Evolutionary conservation across 805 yeast species (phyloP), one percentile per base, ranked within the genome.

Genomic region (Myxozyma neglecta): DNA sequence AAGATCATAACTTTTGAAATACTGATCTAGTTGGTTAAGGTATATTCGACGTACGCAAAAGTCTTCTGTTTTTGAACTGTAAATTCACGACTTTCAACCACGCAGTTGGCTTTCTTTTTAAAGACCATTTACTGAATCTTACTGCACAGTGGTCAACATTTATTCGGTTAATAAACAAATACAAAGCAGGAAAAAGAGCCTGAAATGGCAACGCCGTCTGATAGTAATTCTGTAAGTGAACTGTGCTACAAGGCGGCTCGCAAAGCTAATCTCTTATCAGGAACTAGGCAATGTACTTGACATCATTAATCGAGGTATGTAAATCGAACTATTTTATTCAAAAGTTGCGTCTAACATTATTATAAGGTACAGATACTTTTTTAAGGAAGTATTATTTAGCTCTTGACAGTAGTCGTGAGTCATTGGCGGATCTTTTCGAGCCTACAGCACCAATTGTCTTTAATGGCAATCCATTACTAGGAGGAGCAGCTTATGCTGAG

Each of bases 331-430:
- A 42, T 42, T 14, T 13, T 2, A 10, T 2, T 5, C 10, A 10
- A 42, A 14, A 5, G n/a, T n/a, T 42, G n/a, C 18, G 16, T 14
- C 46, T 42, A n/a, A 42, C 46, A 42, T 6, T 6, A n/a, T 6
- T 39, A 39, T 39, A 39, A 59, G 66, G 66, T 89, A 89, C 92
- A 79, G 58, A 57, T 20, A 59, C 43, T n/a, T 74, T 74, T 59
- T 51, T 68, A 37, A 43, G 57, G 37, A 68, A 66, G 39, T 74
- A 77, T 53, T 73, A 77, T 70, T 54, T 60, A 42, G 72, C 74
- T 13, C 64, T 76, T 47, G 80, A 77, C 64, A 35, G 48, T 11
- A 68, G 70, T 40, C 64, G 72, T 36, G 60, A 68, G 6, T 71
- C 70, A 24, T 65, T 72, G n/a, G 60, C 71, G 10, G 49, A 56